Evolutionary conservation across 2,329 filamentous ascomycete species (phyloP).

Genomic region (Moelleriella libera): DNA sequence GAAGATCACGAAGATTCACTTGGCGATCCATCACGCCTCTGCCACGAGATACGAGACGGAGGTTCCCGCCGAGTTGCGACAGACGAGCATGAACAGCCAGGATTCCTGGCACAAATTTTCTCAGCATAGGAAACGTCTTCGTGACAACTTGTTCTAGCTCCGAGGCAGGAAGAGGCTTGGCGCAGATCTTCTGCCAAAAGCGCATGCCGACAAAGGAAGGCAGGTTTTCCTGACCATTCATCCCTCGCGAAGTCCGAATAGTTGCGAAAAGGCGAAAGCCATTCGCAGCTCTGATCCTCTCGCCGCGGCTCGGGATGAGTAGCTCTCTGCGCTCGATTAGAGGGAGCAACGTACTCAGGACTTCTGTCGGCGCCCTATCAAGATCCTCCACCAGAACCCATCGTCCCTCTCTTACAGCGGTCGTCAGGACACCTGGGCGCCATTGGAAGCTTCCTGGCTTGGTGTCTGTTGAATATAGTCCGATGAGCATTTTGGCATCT

Average conservation of each 20-base stretch:
- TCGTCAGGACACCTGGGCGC: slow-evolving; percentile 85
- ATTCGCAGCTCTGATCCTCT: slow-evolving; percentile 67
- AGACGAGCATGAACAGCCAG: slow-evolving; percentile 44
- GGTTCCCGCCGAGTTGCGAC: slow-evolving; percentile 34
- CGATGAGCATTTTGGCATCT: slow-evolving; percentile 90
- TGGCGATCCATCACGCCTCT: slow-evolving; percentile 35
- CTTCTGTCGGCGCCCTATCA: slow-evolving; percentile 85
- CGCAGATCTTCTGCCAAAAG: slow-evolving; percentile 69
- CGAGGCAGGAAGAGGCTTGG: slow-evolving; percentile 47
- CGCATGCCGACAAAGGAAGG: slow-evolving; percentile 69
- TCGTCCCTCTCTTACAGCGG: slow-evolving; percentile 81
- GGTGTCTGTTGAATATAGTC: slow-evolving; percentile 81
- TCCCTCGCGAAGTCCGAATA: slow-evolving; percentile 61
- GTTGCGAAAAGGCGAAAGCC: slow-evolving; percentile 90
- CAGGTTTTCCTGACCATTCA: slow-evolving; percentile 50
- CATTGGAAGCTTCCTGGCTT: slow-evolving; percentile 83
- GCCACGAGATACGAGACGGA: slow-evolving; percentile 15
- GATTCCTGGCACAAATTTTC: slow-evolving; percentile 44
- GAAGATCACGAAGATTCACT: slow-evolving; percentile 60
- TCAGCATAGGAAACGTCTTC: slow-evolving; percentile 55
- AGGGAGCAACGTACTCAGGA: slow-evolving; percentile 83
- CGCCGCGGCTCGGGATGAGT: slow-evolving; percentile 75
- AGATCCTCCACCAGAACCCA: slow-evolving; percentile 98
- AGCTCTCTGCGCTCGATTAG: slow-evolving; percentile 88
- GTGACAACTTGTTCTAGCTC: slow-evolving; percentile 67